These are phyloP conservation scores for Sclerotiophoma versabilis DNA, from an alignment of 2,329 filamentous ascomycete species.

Conservation along the genomic window DNA sequence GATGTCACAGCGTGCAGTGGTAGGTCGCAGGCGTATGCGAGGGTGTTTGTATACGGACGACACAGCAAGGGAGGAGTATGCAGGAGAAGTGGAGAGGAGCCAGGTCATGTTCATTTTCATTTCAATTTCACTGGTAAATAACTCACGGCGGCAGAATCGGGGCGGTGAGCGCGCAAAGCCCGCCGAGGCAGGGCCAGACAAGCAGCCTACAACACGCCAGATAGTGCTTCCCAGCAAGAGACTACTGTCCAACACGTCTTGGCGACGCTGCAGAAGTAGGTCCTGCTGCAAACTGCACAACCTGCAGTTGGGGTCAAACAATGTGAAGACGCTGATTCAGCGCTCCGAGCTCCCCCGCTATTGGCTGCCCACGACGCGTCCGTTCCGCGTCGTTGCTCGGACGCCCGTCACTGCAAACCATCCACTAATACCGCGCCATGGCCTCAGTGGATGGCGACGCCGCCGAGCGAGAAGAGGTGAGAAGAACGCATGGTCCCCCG, in stretches of 20 bases:
- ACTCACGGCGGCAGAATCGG: no score
- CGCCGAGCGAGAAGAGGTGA: conserved; percentile 44
- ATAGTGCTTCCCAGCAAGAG: no score
- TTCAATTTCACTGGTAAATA: conserved; percentile 5
- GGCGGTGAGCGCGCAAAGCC: no score
- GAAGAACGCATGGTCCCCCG: not conserved
- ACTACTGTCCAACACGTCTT: no score
- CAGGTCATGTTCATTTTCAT: not conserved
- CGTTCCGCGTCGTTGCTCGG: conserved; percentile 26
- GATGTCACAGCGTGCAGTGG: not conserved
- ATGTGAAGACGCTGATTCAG: not conserved
- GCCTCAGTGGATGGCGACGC: conserved; percentile 32
- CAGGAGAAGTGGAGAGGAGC: not conserved
- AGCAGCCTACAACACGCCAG: no score
- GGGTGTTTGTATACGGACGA: conserved; percentile 5
- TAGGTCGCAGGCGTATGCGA: conserved; percentile 7
- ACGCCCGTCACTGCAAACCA: conserved; percentile 4
- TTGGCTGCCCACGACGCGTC: conserved; percentile 25
- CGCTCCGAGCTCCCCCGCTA: conserved; percentile 24
- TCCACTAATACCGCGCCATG: conserved; percentile 22
- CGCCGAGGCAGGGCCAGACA: no score
- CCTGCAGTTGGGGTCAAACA: not conserved
- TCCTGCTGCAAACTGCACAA: no score
- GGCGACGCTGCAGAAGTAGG: no score
- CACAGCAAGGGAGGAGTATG: conserved; percentile 1